Percentiles rank a stretch among this genome's conserved stretches.
Evolutionary conservation across 2,329 filamentous ascomycete species (phyloP).

Genomic region (Calonectria pteridis): DNA sequence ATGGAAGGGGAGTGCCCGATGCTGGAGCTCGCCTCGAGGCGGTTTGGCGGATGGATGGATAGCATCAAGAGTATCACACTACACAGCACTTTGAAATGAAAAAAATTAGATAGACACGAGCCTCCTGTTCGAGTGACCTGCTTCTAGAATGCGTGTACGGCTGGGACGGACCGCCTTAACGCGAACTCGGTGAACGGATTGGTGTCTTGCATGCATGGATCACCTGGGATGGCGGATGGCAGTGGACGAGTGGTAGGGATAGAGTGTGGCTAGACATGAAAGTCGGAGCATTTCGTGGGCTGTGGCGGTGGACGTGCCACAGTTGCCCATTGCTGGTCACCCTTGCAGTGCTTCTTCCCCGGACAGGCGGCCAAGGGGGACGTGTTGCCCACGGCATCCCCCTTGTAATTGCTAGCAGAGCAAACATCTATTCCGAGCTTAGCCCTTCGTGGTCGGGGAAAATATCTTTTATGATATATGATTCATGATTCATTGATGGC

Average conservation of each 20-base stretch:
- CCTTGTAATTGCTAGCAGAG: background rate
- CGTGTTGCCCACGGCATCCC: background rate
- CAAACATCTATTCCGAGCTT: background rate
- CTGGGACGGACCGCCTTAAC: background rate
- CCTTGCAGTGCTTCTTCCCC: background rate
- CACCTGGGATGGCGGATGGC: background rate
- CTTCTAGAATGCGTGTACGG: background rate
- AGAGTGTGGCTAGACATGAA: conserved; percentile 7
- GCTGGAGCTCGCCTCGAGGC: conserved; percentile 31
- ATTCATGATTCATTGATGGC: background rate
- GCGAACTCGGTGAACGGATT: background rate
- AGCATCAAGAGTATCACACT: conserved; percentile 43
- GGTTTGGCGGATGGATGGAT: conserved; percentile 44
- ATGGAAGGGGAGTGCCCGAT: conserved; percentile 33
- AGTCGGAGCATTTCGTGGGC: background rate
- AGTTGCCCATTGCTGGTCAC: background rate
- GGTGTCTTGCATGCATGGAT: background rate
- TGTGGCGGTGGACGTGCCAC: background rate
- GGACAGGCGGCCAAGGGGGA: background rate
- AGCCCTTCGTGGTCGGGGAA: background rate
- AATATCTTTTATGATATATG: background rate
- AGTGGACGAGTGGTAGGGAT: conserved; percentile 2
- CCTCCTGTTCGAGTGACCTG: background rate
- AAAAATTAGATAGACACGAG: conserved; percentile 42
- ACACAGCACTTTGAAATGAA: conserved; percentile 41